Evolutionary conservation across 106 monocot species (phyloP).

Genomic region (Dendrobium catenatum): DNA sequence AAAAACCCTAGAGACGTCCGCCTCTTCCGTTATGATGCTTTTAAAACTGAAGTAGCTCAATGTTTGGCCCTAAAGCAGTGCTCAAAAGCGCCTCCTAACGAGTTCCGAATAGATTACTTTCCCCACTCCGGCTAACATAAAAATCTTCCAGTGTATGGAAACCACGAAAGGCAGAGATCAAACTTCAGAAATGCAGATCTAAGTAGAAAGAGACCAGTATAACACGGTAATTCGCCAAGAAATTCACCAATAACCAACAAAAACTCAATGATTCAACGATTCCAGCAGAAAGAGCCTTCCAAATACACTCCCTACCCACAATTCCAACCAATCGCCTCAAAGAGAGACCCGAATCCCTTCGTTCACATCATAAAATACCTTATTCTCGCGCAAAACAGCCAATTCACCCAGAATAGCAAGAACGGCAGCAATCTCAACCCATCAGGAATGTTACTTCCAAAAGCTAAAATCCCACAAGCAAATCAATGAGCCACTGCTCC

Average conservation of each 20-base stretch:
- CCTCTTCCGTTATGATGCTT: constrained; percentile 1
- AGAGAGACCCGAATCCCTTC: background rate
- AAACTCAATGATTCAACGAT: background rate
- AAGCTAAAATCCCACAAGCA: background rate
- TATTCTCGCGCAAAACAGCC: background rate
- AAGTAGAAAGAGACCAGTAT: background rate
- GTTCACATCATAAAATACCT: background rate
- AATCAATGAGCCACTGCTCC: background rate
- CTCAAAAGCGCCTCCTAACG: background rate
- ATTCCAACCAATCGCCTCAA: background rate
- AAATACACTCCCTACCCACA: background rate
- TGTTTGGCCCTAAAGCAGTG: background rate
- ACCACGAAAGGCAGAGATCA: background rate
- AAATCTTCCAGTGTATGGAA: background rate
- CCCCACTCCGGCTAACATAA: background rate
- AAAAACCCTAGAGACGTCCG: background rate
- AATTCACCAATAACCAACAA: background rate
- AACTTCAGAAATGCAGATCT: constrained; percentile 4
- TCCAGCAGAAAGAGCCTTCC: background rate
- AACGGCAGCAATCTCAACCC: background rate
- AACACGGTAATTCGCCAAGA: background rate
- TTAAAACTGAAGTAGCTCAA: constrained; percentile 1
- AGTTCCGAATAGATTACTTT: background rate
- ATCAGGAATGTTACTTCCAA: background rate
- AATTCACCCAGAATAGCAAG: constrained; percentile 2